These are phyloP conservation scores for Cladophialophora carrionii DNA, from an alignment of 2,329 filamentous ascomycete genomes.

Conservation along the genomic window DNA sequence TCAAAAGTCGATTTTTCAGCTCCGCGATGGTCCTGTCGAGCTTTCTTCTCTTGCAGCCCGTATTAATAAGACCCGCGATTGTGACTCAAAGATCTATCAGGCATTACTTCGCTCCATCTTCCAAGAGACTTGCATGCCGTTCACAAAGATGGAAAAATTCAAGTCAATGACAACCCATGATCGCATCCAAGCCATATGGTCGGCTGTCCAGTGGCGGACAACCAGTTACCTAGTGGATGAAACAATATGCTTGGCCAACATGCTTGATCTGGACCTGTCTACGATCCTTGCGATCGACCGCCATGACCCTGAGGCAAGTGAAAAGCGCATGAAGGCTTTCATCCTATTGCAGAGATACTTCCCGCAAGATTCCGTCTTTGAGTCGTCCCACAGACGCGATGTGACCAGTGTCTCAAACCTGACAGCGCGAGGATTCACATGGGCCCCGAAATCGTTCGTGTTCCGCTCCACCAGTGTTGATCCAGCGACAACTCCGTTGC, in stretches of 20 bases:
- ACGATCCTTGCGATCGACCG: constrained; percentile 1
- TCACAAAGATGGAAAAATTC: constrained; percentile 7
- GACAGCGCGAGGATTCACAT: neutral
- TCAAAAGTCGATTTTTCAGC: constrained; percentile 1
- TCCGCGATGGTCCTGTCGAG: neutral
- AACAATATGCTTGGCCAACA: constrained; percentile 5
- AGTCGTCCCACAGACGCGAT: neutral
- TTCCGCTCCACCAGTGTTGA: neutral
- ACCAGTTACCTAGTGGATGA: constrained; percentile 6
- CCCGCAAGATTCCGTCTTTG: neutral
- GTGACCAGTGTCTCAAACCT: neutral
- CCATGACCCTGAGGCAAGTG: neutral
- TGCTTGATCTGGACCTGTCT: constrained; percentile 5
- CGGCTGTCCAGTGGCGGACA: neutral
- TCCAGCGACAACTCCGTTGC: neutral
- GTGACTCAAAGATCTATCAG: neutral
- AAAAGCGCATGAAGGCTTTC: constrained; percentile 6
- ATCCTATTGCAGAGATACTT: constrained; percentile 1
- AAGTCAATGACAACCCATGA: neutral
- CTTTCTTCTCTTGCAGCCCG: neutral
- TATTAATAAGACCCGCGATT: neutral
- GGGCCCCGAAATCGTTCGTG: neutral
- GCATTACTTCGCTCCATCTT: neutral
- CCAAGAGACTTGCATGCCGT: neutral
- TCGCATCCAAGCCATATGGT: constrained; percentile 4